phyloP scores from a whole-genome alignment of 768 basidiomycete genomes.

The Lenzites betulinus region DNA sequence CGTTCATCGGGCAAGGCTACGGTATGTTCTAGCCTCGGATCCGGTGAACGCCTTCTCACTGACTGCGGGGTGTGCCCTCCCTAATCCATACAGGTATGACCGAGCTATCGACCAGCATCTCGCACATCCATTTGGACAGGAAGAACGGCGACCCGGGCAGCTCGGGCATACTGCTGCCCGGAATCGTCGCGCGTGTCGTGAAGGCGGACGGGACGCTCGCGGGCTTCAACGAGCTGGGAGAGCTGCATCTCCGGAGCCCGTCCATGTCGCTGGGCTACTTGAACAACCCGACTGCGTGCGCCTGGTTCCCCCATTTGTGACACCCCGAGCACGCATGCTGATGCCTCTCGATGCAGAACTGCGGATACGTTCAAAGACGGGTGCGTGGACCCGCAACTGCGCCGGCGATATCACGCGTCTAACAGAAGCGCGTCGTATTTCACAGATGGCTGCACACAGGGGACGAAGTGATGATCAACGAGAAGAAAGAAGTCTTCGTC shows the following conservation, averaged over 20 bases:
- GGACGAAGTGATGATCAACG: constrained; percentile 66
- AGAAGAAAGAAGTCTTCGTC: constrained; percentile 60
- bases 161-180: constrained; percentile 51
- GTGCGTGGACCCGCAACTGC: constrained; percentile 32
- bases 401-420: not conserved
- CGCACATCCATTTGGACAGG: constrained; percentile 48
- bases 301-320: too few relatives aligned
- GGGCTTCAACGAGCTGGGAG: constrained; percentile 58
- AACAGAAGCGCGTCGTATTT: not conserved
- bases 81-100: constrained; percentile 56
- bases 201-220: constrained; percentile 60
- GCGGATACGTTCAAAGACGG: constrained; percentile 67
- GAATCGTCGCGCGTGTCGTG: constrained; percentile 53
- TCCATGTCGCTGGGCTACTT: constrained; percentile 47
- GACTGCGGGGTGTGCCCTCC: too few relatives aligned
- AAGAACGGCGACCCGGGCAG: constrained; percentile 58
- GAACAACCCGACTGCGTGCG: constrained; percentile 64
- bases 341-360: constrained; percentile 43
- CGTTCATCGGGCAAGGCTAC: constrained; percentile 57
- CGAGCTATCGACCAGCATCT: constrained; percentile 56
- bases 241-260: constrained; percentile 51
- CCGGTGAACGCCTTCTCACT: too few relatives aligned
- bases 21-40: constrained; percentile 35
- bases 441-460: constrained; percentile 69
- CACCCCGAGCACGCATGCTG: too few relatives aligned